A percentile compares a stretch with the other conserved stretches of the same genome.
Evolutionary conservation across 805 yeast species (phyloP).

Genomic region (Metschnikowia koreensis): DNA sequence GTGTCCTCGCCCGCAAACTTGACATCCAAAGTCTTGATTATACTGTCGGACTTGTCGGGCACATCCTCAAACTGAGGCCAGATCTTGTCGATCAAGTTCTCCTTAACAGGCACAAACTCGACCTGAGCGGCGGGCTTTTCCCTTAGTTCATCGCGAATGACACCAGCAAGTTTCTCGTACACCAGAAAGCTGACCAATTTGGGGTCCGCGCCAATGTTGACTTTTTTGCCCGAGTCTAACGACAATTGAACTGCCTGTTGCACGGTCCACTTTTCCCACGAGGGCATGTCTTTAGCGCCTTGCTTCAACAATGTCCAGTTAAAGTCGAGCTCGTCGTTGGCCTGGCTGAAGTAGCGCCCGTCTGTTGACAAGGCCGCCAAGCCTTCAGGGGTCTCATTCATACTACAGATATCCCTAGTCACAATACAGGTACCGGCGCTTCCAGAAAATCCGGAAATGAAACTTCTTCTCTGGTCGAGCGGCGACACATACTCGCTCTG

Average conservation of each 20-base stretch:
- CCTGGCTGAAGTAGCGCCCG: constrained; percentile 61
- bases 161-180: constrained; percentile 29
- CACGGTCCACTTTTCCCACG: constrained; percentile 62
- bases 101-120: constrained; percentile 43
- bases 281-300: constrained; percentile 47
- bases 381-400: constrained; percentile 55
- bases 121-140: constrained; percentile 32
- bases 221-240: constrained; percentile 42
- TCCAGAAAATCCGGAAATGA: constrained; percentile 86
- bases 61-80: constrained; percentile 67
- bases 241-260: constrained; percentile 49
- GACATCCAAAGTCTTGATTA: constrained; percentile 49
- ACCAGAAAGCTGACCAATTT: constrained; percentile 41
- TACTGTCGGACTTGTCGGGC: constrained; percentile 53
- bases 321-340: constrained; percentile 55
- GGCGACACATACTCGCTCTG: constrained; percentile 84
- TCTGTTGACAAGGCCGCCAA: constrained; percentile 57
- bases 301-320: constrained; percentile 58
- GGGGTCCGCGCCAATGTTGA: constrained; percentile 50
- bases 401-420: constrained; percentile 54
- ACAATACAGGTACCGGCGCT: constrained; percentile 92
- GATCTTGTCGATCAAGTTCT: constrained; percentile 70
- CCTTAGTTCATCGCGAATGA: constrained; percentile 28
- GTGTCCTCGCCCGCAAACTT: constrained; percentile 66
- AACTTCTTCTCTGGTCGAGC: constrained; percentile 80